Conservation (phyloP, 2,329 filamentous ascomycete genomes). For the Piedraia hortae region DNA sequence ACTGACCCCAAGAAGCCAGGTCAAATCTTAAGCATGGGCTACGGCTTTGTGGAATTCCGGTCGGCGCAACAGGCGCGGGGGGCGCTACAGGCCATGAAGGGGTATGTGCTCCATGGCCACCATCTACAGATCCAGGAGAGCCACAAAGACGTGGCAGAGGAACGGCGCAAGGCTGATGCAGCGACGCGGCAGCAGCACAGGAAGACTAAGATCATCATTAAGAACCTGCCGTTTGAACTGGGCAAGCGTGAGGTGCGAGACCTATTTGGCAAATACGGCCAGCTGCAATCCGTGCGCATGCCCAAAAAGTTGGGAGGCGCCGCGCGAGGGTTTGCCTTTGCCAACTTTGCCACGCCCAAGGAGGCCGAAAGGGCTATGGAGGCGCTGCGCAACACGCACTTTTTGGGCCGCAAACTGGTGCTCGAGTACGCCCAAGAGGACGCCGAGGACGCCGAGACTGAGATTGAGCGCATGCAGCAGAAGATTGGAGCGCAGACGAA, state of each 20-base stretch:
- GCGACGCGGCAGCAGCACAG: slow-evolving; percentile 52
- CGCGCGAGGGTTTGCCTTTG: slow-evolving; percentile 85
- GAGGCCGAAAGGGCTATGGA: slow-evolving; percentile 82
- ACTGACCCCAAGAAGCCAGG: slow-evolving; percentile 72
- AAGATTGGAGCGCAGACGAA: slow-evolving; percentile 79
- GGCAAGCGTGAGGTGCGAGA: slow-evolving; percentile 74
- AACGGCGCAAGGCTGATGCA: slow-evolving; percentile 55
- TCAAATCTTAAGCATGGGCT: slow-evolving; percentile 83
- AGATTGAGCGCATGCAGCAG: slow-evolving; percentile 89
- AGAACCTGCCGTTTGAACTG: slow-evolving; percentile 91
- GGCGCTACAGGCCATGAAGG: slow-evolving; percentile 66
- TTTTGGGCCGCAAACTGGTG: slow-evolving; percentile 68
- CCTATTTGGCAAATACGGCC: slow-evolving; percentile 70
- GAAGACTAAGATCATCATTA: slow-evolving; percentile 84
- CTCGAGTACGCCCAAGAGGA: slow-evolving; percentile 80
- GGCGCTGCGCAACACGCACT: slow-evolving; percentile 72
- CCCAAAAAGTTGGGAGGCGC: slow-evolving; percentile 83
- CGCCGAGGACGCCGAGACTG: slow-evolving; percentile 71
- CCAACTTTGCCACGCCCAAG: slow-evolving; percentile 71
- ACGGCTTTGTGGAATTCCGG: slow-evolving; percentile 77
- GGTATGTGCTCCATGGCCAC: slow-evolving; percentile 64
- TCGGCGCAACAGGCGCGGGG: slow-evolving; percentile 51
- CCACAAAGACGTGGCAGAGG: slow-evolving; percentile 74
- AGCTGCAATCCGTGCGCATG: slow-evolving; percentile 73
- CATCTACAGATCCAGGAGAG: slow-evolving; percentile 63